These are phyloP conservation scores for Jaenimonas drosophilae DNA, from an alignment of 208 protist species.

Conservation along the genomic window DNA sequence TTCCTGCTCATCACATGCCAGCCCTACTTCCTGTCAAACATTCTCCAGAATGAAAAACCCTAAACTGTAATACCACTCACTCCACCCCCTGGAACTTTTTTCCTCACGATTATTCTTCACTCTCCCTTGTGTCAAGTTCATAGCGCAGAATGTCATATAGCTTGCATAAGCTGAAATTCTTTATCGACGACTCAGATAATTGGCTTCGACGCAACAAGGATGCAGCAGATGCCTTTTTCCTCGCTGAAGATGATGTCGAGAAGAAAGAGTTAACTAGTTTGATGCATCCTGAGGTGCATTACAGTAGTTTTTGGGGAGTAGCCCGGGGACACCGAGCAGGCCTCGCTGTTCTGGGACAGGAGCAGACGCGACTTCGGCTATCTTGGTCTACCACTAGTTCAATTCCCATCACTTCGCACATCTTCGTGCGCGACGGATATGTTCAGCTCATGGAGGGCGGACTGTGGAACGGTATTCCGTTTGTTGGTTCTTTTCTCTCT, in stretches of 20 bases:
- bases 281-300: slow-evolving; percentile 33
- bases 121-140: too few species aligned
- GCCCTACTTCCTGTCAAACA: too few species aligned
- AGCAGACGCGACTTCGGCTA: slow-evolving; percentile 39
- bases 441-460: slow-evolving; percentile 45
- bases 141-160: slow-evolving; percentile 61
- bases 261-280: slow-evolving; percentile 35
- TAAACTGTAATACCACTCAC: too few species aligned
- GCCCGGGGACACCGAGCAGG: slow-evolving; percentile 44
- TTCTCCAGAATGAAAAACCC: too few species aligned
- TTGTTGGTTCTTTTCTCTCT: slow-evolving; percentile 43
- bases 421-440: slow-evolving; percentile 61
- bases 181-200: slow-evolving; percentile 65
- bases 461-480: slow-evolving; percentile 17
- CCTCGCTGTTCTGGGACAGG: slow-evolving; percentile 30
- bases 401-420: slow-evolving; percentile 47
- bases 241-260: slow-evolving; percentile 69
- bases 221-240: slow-evolving; percentile 43
- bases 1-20: too few species aligned
- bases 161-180: slow-evolving; percentile 55
- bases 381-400: slow-evolving; percentile 47
- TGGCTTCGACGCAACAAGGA: slow-evolving; percentile 30
- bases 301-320: slow-evolving; percentile 73
- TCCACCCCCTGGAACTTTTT: too few species aligned
- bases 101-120: too few species aligned